Base-by-base conservation (phyloP, 345 rosid genomes). In the Xanthoceras sorbifolium region DNA sequence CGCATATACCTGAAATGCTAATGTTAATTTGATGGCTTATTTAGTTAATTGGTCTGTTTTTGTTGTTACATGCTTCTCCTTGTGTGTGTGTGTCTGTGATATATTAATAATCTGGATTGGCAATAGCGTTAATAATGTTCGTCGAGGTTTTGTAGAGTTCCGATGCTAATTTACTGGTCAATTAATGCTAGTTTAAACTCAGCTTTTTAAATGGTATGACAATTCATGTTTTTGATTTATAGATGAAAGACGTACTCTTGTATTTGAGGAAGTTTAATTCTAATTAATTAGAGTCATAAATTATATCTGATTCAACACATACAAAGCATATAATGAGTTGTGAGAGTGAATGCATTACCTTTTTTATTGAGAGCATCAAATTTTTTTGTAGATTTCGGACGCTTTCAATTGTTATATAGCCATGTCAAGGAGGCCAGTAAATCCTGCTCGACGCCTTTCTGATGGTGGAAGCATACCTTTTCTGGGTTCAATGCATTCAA, bases 391-490 rank as follows among this genome's bases (percentile, higher is more conserved):
- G 22, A 64, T 61, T 68, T 78, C 74, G 71, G 77, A 72, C 84
- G 69, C 5, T 62, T 46, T 52, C 10, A 31, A 12, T 8, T 57
- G 22, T 40, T 64, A 29, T 11, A 42, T 42, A 77, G 80, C 64
- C 44, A 89, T 91, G 93, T 84, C 95, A 8, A 84, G 95, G 84
- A 87, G 93, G 81, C 88, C 85, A n/a, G 88, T 82, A 40, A 89
- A 84, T 82, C 91, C 87, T 18, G 57, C 87, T 50, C 86, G 95
- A 54, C 95, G 87, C 61, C 67, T 83, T 67, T 81, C 73, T 63
- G 90, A 86, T 64, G 82, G 87, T 34, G 88, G 87, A 78, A 73
- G 89, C 83, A 75, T 86, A 44, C 84, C 90, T 28, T 86, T 89
- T 67, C 77, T 75, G 40, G 86, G 90, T 22, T 85, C 86, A 0